A percentile compares a stretch with the other conserved stretches of the same genome.
phyloP scores from a whole-genome alignment of 1,284 basidiomycete species.

The Coniferiporia weirii region DNA sequence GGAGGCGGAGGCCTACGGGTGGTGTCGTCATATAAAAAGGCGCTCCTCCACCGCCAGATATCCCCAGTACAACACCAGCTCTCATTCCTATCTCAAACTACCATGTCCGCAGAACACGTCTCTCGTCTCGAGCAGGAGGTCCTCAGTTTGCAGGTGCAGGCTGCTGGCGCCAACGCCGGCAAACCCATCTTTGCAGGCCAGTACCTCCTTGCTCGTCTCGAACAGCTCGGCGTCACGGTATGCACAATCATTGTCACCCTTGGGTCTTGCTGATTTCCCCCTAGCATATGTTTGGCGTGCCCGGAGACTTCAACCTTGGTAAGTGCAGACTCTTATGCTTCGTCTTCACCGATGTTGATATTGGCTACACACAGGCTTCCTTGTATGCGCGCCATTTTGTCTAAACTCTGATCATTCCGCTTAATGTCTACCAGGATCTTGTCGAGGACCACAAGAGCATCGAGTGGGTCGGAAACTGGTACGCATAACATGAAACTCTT shows the following conservation, averaged over 20 bases:
- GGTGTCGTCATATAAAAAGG: conserved; percentile 1
- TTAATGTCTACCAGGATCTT: conserved; percentile 53
- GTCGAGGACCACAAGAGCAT: conserved; percentile 79
- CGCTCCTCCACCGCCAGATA: not conserved
- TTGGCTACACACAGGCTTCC: conserved; percentile 34
- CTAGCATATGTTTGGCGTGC: conserved; percentile 80
- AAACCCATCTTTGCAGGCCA: conserved; percentile 51
- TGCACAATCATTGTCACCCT: conserved; percentile 21
- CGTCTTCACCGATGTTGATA: not conserved
- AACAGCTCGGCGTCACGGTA: conserved; percentile 63
- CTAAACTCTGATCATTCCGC: not conserved
- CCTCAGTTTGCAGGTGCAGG: conserved; percentile 7
- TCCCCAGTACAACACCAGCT: not conserved
- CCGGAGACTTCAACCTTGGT: conserved; percentile 91
- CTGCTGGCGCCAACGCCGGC: conserved; percentile 7
- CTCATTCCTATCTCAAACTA: conserved; percentile 1
- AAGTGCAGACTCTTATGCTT: conserved; percentile 9
- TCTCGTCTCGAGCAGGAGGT: conserved; percentile 14
- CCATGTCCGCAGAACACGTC: conserved; percentile 14
- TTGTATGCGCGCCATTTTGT: conserved; percentile 40
- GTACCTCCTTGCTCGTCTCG: conserved; percentile 69
- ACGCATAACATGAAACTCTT: conserved; percentile 8
- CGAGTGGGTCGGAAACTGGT: conserved; percentile 91
- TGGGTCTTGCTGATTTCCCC: conserved; percentile 18
- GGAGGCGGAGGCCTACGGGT: not conserved